A percentile compares a stretch with the other conserved stretches of the same genome.
Evolutionary conservation across 805 yeast genomes (phyloP).

Genomic region (Saccharomycopsis capsularis): DNA sequence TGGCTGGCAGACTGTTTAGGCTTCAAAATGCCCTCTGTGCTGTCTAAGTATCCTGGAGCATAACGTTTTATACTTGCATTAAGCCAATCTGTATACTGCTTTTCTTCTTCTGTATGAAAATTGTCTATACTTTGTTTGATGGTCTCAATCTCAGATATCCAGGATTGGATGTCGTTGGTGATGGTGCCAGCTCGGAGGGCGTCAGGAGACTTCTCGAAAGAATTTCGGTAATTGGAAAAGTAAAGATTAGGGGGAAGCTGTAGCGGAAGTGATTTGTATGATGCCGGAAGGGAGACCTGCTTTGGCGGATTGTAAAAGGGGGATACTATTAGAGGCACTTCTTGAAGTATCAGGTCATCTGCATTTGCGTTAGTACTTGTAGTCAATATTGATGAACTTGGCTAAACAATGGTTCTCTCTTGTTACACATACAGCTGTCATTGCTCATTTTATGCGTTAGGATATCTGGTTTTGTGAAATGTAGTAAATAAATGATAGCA

Average conservation of each 20-base stretch:
- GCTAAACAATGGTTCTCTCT: not conserved
- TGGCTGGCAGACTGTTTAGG: slow-evolving; percentile 3
- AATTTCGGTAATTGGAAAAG: slow-evolving; percentile 13
- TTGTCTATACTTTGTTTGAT: slow-evolving; percentile 1
- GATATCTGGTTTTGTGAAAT: too few species aligned
- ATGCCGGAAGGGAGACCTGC: slow-evolving; percentile 45
- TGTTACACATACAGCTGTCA: not conserved
- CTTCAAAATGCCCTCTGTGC: slow-evolving; percentile 3
- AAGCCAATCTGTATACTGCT: slow-evolving; percentile 12
- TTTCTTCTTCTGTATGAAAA: not conserved
- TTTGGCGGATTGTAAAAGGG: slow-evolving; percentile 48
- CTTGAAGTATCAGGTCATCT: slow-evolving; percentile 32
- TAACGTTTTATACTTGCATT: slow-evolving; percentile 16
- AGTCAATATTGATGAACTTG: too few species aligned
- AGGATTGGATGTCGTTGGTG: slow-evolving; percentile 9
- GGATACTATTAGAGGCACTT: slow-evolving; percentile 49
- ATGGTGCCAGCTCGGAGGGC: slow-evolving; percentile 1
- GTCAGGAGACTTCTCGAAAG: not conserved
- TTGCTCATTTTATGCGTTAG: too few species aligned
- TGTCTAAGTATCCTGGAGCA: slow-evolving; percentile 22
- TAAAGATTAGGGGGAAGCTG: slow-evolving; percentile 25
- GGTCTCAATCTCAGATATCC: slow-evolving; percentile 6
- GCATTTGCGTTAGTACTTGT: not conserved
- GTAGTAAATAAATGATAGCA: too few species aligned
- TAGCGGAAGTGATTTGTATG: slow-evolving; percentile 36